Base-by-base conservation (phyloP, 176 grass and related monocot species). In the Raddia guianensis region DNA sequence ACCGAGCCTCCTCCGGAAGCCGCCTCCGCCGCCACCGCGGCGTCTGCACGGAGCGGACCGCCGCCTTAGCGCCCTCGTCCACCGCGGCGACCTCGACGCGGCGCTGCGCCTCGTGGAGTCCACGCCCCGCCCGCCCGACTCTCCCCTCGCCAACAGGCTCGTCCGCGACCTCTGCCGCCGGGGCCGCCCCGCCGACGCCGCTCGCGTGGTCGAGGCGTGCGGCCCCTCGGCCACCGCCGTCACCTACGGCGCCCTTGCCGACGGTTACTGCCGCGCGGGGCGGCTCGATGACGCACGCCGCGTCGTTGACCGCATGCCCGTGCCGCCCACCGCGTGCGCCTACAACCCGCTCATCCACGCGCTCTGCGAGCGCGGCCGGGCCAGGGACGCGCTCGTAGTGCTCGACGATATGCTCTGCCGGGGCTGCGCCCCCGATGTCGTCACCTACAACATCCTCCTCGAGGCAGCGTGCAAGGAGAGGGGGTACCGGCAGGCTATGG, bases 381-480 rank as follows among this genome's bases (percentile, higher is more conserved):
- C 87, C 55, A 60, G 60, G 61, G 84, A 85, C 77, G 92, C 89
- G 16, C 89, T 94, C 69, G 44, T 45, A 56, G 49, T 94, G 86
- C 92, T 94, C 80, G 92, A 91, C 58, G 61, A 70, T 27, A 94
- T 89, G 92, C 89, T 94, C 64, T 86, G 76, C 80, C 81, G 80
- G 18, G 89, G 80, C 0, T 89, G 92, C 58, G 73, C 81, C 10
- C 89, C 92, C 8, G 92, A 94, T 50, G 86, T 87, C 3, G 90
- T 94, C 81, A 94, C 89, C 64, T 94, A 89, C 84, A 94, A 90
- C 59, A 94, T 94, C 82, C 86, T 94, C 5, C 87, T 94, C 58
- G 86, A 94, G 71, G 92, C 86, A 0, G 66, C 89, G 14, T 91
- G 92, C 70, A 89, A 85, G 73, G 84, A 45, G 2, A 87, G 92